Conservation (phyloP, 495 filamentous ascomycete species). For the Annulohypoxylon bovei region DNA sequence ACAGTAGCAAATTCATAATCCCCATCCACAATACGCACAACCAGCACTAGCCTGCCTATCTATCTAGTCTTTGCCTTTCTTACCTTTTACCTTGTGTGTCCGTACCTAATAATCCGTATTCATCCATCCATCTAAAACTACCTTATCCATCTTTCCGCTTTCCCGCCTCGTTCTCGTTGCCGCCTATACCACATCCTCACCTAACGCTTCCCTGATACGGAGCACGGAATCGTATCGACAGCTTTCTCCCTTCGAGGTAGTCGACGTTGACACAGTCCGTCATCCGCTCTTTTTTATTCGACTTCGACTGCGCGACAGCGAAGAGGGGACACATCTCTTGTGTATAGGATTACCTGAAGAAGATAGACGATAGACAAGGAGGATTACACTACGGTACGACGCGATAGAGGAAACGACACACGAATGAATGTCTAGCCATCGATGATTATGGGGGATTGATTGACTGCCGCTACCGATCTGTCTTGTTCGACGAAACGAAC, state of each 20-base stretch:
- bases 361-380: slow-evolving; percentile 23
- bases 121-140: slow-evolving; percentile 15
- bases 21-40: slow-evolving; percentile 15
- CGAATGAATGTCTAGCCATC: slow-evolving; percentile 24
- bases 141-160: slow-evolving; percentile 3
- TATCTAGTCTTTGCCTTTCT: slow-evolving; percentile 6
- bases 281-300: slow-evolving; percentile 27
- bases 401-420: slow-evolving; percentile 26
- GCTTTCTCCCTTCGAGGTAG: background rate
- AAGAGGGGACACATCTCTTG: slow-evolving; percentile 13
- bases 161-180: background rate
- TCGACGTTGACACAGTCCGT: slow-evolving; percentile 28
- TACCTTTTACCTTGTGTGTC: slow-evolving; percentile 7
- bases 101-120: slow-evolving; percentile 33
- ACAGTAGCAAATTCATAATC: slow-evolving; percentile 33
- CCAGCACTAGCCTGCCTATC: slow-evolving; percentile 3
- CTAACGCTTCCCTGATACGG: background rate
- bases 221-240: too few relatives aligned
- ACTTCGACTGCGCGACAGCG: slow-evolving; percentile 27
- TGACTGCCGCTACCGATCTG: slow-evolving; percentile 22
- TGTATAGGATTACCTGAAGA: slow-evolving; percentile 26
- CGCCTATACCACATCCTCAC: background rate
- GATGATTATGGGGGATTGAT: slow-evolving; percentile 40
- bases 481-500: slow-evolving; percentile 34
- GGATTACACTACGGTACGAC: slow-evolving; percentile 28